These are phyloP conservation scores for Kernera saxatilis DNA, from an alignment of 345 rosid species.

Conservation along the genomic window DNA sequence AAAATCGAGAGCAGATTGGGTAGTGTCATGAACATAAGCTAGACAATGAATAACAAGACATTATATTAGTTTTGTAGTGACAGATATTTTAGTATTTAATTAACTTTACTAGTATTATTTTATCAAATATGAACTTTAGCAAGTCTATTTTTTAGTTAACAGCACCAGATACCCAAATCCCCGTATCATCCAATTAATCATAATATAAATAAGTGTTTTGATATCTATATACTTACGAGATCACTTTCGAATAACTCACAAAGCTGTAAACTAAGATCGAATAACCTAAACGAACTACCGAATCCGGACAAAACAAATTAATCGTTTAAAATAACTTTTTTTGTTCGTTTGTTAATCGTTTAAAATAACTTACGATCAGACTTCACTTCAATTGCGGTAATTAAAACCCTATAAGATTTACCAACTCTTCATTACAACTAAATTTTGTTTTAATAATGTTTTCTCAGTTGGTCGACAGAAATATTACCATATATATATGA, in stretches of 20 bases:
- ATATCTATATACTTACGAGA: background rate
- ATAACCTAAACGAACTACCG: background rate
- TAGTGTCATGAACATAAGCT: background rate
- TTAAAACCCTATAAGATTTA: no score
- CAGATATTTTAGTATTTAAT: background rate
- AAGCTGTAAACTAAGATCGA: background rate
- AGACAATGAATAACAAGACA: background rate
- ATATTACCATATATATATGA: no score
- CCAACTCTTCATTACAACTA: no score
- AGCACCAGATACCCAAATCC: slow-evolving; percentile 8
- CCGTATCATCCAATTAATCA: background rate
- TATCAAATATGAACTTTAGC: background rate
- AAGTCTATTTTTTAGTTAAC: background rate
- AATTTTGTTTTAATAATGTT: no score
- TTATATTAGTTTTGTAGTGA: background rate
- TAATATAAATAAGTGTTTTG: background rate
- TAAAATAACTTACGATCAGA: no score
- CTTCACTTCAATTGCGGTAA: no score
- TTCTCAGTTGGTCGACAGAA: no score
- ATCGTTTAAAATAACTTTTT: background rate
- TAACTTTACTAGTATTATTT: background rate
- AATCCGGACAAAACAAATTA: background rate
- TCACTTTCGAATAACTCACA: background rate
- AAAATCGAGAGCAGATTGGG: background rate
- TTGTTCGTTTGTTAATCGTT: no score